Percentiles rank a stretch among this genome's conserved stretches.
Evolutionary conservation across 2,329 filamentous ascomycete species (phyloP).

Genomic region (Aspergillus hortae): DNA sequence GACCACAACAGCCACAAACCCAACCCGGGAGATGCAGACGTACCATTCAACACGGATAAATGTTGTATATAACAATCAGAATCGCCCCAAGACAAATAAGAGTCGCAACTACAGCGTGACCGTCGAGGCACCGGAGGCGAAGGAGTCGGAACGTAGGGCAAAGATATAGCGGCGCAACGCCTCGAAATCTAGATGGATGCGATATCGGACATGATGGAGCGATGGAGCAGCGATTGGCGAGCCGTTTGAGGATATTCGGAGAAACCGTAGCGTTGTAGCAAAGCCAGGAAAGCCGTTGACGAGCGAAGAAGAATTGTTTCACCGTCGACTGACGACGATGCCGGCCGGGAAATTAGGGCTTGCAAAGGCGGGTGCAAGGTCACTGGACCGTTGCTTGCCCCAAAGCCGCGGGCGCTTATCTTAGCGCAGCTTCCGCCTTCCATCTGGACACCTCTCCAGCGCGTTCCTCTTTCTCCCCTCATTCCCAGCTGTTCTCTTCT

Average conservation of each 20-base stretch:
- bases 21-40: neutral
- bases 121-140: constrained; percentile 19
- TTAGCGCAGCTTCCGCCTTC: constrained; percentile 15
- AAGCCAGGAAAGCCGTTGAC: constrained; percentile 5
- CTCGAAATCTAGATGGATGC: constrained; percentile 11
- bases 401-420: constrained; percentile 23
- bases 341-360: constrained; percentile 37
- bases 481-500: constrained; percentile 6
- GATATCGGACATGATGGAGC: constrained; percentile 10
- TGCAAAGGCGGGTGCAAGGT: constrained; percentile 22
- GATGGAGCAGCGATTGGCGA: constrained; percentile 7
- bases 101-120: constrained; percentile 8
- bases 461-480: constrained; percentile 17
- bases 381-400: constrained; percentile 28
- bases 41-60: neutral
- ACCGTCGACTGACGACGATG: constrained; percentile 16
- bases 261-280: constrained; percentile 2
- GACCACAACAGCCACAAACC: neutral
- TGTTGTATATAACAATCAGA: neutral
- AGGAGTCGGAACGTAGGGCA: constrained; percentile 13
- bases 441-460: neutral
- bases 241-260: constrained; percentile 6
- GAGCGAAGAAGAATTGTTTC: constrained; percentile 16
- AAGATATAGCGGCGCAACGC: constrained; percentile 14
- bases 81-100: neutral